phyloP scores from a whole-genome alignment of 495 filamentous ascomycete genomes.

The Corynascus novoguineensis region DNA sequence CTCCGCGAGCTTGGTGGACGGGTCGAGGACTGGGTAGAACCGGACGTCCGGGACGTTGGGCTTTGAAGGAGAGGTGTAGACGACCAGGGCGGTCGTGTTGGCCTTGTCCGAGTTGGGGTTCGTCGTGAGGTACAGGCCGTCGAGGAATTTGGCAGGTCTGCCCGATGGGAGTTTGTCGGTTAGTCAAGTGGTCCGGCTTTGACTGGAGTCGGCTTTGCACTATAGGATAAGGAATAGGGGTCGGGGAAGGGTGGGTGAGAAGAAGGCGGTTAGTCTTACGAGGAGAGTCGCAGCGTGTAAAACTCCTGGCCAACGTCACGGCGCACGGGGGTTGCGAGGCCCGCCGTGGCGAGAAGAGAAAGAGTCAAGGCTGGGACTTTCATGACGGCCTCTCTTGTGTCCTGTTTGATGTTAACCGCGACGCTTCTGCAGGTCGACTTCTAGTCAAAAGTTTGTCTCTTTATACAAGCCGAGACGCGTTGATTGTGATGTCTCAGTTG shows the following conservation, averaged over 20 bases:
- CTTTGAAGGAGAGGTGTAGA: slow-evolving; percentile 5
- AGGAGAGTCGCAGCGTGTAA: slow-evolving; percentile 22
- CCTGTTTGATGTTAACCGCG: not conserved
- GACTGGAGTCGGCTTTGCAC: no score
- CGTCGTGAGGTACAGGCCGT: slow-evolving; percentile 14
- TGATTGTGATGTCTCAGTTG: not conserved
- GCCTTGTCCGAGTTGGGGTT: slow-evolving; percentile 9
- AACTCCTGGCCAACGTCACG: slow-evolving; percentile 1
- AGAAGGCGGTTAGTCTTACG: slow-evolving; percentile 16
- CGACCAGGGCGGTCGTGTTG: slow-evolving; percentile 16
- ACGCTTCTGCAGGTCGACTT: not conserved
- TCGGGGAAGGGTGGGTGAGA: not conserved
- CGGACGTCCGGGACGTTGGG: not conserved
- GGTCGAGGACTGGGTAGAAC: slow-evolving; percentile 18
- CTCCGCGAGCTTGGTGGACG: slow-evolving; percentile 20
- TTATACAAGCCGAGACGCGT: not conserved
- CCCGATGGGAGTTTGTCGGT: not conserved
- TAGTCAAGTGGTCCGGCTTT: not conserved
- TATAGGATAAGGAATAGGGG: no score
- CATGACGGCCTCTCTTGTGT: slow-evolving; percentile 15
- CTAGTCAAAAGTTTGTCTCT: not conserved
- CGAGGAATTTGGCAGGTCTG: slow-evolving; percentile 12
- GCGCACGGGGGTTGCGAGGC: slow-evolving; percentile 15
- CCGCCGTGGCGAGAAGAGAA: slow-evolving; percentile 13
- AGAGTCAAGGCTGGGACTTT: slow-evolving; percentile 15